These are phyloP conservation scores for Babesia sp. DNA, from an alignment of 169 alveolate species.

Conservation along the genomic window DNA sequence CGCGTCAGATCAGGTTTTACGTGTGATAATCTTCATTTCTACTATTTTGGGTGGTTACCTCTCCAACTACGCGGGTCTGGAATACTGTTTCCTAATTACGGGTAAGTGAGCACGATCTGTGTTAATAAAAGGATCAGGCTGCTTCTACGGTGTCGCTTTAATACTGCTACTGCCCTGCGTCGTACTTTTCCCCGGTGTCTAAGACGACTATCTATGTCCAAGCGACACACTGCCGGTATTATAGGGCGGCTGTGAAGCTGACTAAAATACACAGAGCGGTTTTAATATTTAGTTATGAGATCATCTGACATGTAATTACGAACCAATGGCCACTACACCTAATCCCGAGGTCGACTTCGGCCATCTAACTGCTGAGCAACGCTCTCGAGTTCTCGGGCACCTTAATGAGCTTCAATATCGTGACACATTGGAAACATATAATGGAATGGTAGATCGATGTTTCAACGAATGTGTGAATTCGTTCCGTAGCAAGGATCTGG, in stretches of 20 bases:
- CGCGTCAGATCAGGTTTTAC: conserved; percentile 46
- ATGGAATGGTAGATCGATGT: conserved; percentile 76
- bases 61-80: conserved; percentile 23
- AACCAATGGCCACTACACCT: conserved; percentile 34
- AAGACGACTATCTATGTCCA: not conserved
- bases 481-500: conserved; percentile 75
- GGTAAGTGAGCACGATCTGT: not conserved
- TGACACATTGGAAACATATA: conserved; percentile 77
- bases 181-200: conserved; percentile 45
- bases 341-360: conserved; percentile 50
- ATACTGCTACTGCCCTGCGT: conserved; percentile 35
- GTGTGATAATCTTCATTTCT: conserved; percentile 40
- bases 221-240: not conserved
- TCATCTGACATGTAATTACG: too few relatives aligned
- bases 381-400: conserved; percentile 69
- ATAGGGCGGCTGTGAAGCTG: conserved; percentile 10
- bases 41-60: conserved; percentile 57
- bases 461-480: conserved; percentile 75
- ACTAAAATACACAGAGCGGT: not conserved
- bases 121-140: not conserved
- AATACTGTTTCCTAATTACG: conserved; percentile 55
- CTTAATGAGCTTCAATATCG: conserved; percentile 77
- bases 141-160: conserved; percentile 30
- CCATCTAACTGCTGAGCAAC: conserved; percentile 66
- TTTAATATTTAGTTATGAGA: too few relatives aligned